Evolutionary conservation across 139 green algal genomes (phyloP).

Genomic region (Pleodorina starrii): DNA sequence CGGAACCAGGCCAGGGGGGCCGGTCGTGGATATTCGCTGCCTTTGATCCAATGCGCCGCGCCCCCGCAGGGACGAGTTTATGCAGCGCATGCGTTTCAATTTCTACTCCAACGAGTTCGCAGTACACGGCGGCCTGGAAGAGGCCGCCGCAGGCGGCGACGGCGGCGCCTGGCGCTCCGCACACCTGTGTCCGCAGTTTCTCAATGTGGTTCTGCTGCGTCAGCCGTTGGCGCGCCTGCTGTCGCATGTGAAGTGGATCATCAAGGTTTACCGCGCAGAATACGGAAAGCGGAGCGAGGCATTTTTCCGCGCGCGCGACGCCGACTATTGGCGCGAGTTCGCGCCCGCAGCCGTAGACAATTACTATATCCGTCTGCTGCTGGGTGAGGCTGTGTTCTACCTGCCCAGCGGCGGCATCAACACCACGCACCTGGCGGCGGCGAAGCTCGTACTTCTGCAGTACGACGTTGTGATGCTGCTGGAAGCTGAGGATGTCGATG

Average conservation of each 20-base stretch:
- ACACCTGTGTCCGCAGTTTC: slow-evolving; percentile 29
- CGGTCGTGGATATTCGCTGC: too few relatives aligned
- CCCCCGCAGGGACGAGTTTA: slow-evolving; percentile 41
- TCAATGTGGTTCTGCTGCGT: slow-evolving; percentile 43
- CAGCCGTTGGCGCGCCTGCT: slow-evolving; percentile 7
- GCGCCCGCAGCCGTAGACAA: slow-evolving; percentile 46
- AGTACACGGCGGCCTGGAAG: slow-evolving; percentile 17
- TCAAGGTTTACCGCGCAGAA: slow-evolving; percentile 47
- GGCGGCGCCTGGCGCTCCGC: not conserved
- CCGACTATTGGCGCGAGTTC: slow-evolving; percentile 33
- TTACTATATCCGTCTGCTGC: slow-evolving; percentile 42
- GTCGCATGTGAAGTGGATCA: slow-evolving; percentile 40
- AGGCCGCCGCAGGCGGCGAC: too few relatives aligned
- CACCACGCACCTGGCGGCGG: slow-evolving; percentile 7
- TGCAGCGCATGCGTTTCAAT: not conserved
- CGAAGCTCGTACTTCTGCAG: slow-evolving; percentile 38
- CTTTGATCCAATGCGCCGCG: too few relatives aligned
- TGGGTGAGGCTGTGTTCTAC: slow-evolving; percentile 30
- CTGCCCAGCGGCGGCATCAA: not conserved
- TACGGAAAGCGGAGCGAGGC: slow-evolving; percentile 29
- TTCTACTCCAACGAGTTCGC: slow-evolving; percentile 52
- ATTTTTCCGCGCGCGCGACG: slow-evolving; percentile 38
- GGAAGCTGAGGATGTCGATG: slow-evolving; percentile 17
- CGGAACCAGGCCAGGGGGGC: too few relatives aligned
- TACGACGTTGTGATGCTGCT: slow-evolving; percentile 46